phyloP scores from a whole-genome alignment of 768 basidiomycete genomes.

The Calocera viscosa region DNA sequence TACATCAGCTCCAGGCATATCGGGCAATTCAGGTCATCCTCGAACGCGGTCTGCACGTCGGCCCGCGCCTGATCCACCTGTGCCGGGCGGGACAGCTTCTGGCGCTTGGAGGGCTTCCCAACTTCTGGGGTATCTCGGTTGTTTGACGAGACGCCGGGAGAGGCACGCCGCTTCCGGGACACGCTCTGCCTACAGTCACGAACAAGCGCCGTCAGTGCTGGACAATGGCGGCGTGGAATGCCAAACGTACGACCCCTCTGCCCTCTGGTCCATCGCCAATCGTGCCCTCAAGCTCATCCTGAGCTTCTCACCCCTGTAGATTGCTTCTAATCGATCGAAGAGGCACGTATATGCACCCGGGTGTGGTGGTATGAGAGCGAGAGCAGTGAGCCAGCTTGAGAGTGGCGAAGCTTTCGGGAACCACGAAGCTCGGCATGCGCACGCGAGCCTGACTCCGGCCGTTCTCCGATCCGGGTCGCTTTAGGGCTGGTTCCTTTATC shows the following conservation, averaged over 20 bases:
- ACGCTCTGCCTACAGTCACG: background rate
- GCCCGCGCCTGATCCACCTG: background rate
- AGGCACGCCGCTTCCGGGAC: background rate
- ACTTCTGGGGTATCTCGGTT: background rate
- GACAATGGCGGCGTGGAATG: background rate
- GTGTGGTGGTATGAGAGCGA: background rate
- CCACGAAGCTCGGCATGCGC: background rate
- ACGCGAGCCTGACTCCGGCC: background rate
- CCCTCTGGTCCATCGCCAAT: conserved; percentile 1
- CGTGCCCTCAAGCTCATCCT: background rate
- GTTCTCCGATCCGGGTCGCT: background rate
- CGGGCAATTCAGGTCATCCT: background rate
- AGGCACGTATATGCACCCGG: background rate
- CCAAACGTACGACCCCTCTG: background rate
- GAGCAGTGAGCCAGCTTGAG: too few relatives aligned
- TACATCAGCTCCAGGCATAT: conserved; percentile 5
- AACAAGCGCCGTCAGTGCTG: background rate
- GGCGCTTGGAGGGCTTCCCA: background rate
- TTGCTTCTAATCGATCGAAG: background rate
- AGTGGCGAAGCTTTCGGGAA: background rate
- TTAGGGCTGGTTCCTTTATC: conserved; percentile 6
- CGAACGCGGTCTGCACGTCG: conserved; percentile 4
- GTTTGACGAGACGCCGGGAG: background rate
- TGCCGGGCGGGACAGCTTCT: background rate
- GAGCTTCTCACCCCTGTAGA: background rate